These are phyloP conservation scores for Colletotrichum higginsianum DNA, from an alignment of 2,329 filamentous ascomycete species.

Conservation along the genomic window DNA sequence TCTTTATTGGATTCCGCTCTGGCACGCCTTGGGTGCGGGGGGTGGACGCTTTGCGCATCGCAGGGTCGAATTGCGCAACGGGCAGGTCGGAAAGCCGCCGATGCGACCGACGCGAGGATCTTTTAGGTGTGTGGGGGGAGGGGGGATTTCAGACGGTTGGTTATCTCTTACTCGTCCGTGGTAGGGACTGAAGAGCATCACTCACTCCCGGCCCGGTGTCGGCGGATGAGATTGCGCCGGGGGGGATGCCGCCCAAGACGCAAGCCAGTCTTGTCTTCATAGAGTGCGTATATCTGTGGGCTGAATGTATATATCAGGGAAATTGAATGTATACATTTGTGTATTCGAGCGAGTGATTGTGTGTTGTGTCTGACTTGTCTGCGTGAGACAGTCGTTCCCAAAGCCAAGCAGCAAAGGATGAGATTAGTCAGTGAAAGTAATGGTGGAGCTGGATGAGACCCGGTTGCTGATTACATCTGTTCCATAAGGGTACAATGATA, in stretches of 20 bases:
- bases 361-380: neutral
- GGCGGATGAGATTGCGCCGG: neutral
- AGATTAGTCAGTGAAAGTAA: neutral
- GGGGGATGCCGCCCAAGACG: neutral
- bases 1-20: neutral
- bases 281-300: too few relatives aligned
- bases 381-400: too few relatives aligned
- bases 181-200: neutral
- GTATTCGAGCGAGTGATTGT: too few relatives aligned
- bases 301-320: too few relatives aligned
- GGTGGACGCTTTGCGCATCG: slow-evolving; percentile 36
- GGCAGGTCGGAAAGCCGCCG: slow-evolving; percentile 37
- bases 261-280: neutral
- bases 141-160: slow-evolving; percentile 12
- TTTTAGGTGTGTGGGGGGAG: neutral
- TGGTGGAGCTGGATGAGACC: neutral
- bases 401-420: too few relatives aligned
- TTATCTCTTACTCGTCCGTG: slow-evolving; percentile 17
- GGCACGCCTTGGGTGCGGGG: slow-evolving; percentile 5
- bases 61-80: slow-evolving; percentile 38
- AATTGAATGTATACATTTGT: too few relatives aligned
- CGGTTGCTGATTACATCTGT: too few relatives aligned
- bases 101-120: slow-evolving; percentile 13
- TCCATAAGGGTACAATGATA: too few relatives aligned
- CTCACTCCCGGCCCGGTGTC: slow-evolving; percentile 33